Percentiles rank a stretch among this genome's conserved stretches.
Evolutionary conservation across 169 alveolate species (phyloP).

Genomic region (Eimeria falciformis): DNA sequence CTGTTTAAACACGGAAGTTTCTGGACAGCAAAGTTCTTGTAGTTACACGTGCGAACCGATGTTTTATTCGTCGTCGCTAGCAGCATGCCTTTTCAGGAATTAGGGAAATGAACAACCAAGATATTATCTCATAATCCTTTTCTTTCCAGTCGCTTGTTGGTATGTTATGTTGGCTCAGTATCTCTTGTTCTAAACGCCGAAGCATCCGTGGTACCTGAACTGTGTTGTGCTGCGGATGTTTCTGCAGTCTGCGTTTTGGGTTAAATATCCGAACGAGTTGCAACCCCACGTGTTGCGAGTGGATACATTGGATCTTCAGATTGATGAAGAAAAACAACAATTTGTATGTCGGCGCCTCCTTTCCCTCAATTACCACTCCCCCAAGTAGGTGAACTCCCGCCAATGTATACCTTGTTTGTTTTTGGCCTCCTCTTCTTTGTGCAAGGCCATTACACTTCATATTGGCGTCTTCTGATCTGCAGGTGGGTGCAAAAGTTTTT

Average conservation of each 20-base stretch:
- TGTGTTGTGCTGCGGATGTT: neutral
- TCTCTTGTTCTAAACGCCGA: no score
- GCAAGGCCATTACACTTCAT: neutral
- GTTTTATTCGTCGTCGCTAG: neutral
- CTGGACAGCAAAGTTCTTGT: neutral
- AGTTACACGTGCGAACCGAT: neutral
- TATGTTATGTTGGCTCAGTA: no score
- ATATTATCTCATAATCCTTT: no score
- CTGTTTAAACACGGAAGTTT: neutral
- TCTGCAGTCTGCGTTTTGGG: constrained; percentile 74
- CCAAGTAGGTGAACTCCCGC: constrained; percentile 27
- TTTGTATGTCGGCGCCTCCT: constrained; percentile 51
- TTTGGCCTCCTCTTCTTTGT: no score
- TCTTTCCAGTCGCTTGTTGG: no score
- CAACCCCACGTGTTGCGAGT: constrained; percentile 77
- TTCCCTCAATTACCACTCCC: constrained; percentile 50
- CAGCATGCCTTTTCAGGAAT: neutral
- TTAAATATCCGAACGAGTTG: constrained; percentile 68
- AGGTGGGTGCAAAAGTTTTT: constrained; percentile 60
- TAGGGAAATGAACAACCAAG: no score
- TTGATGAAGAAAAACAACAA: constrained; percentile 41
- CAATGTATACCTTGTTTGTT: no score
- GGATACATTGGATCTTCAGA: constrained; percentile 52
- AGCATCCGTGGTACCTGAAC: no score
- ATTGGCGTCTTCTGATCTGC: neutral